These are phyloP conservation scores for Fusarium poae DNA, from an alignment of 2,329 filamentous ascomycete species.

Conservation along the genomic window DNA sequence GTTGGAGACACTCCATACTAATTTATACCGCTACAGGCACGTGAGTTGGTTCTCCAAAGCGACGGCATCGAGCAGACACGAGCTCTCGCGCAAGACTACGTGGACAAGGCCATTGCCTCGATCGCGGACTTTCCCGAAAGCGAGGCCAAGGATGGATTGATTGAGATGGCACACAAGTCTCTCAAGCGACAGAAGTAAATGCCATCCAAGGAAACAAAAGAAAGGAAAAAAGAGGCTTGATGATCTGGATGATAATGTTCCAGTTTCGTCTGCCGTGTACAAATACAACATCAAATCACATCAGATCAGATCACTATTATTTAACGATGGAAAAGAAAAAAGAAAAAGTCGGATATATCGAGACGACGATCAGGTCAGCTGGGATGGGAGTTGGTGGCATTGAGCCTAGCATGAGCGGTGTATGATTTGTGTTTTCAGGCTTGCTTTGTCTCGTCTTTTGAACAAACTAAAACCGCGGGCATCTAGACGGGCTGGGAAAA, in stretches of 20 bases:
- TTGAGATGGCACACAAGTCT: constrained; percentile 95
- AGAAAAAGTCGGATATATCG: constrained; percentile 8
- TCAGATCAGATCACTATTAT: constrained; percentile 29
- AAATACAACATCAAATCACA: constrained; percentile 38
- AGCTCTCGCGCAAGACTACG: constrained; percentile 89
- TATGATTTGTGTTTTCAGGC: constrained; percentile 36
- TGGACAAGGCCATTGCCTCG: constrained; percentile 87
- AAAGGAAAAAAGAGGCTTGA: constrained; percentile 11
- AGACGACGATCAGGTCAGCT: constrained; percentile 16
- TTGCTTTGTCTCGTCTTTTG: constrained; percentile 28
- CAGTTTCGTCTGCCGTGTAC: constrained; percentile 36
- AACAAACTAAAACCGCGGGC: constrained; percentile 18
- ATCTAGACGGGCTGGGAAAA: constrained; percentile 15
- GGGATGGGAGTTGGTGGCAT: constrained; percentile 18
- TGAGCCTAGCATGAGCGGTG: constrained; percentile 29
- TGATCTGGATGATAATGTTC: constrained; percentile 13
- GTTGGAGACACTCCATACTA: constrained; percentile 41
- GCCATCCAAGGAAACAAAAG: background rate
- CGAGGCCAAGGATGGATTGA: constrained; percentile 89
- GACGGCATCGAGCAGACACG: constrained; percentile 93
- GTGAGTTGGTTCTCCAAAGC: constrained; percentile 84
- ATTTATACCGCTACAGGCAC: constrained; percentile 71
- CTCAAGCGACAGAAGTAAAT: constrained; percentile 87
- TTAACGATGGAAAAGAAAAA: constrained; percentile 14
- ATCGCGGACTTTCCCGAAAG: constrained; percentile 89